phyloP scores from a whole-genome alignment of 1,284 basidiomycete species.

The Melampsora occidentalis region DNA sequence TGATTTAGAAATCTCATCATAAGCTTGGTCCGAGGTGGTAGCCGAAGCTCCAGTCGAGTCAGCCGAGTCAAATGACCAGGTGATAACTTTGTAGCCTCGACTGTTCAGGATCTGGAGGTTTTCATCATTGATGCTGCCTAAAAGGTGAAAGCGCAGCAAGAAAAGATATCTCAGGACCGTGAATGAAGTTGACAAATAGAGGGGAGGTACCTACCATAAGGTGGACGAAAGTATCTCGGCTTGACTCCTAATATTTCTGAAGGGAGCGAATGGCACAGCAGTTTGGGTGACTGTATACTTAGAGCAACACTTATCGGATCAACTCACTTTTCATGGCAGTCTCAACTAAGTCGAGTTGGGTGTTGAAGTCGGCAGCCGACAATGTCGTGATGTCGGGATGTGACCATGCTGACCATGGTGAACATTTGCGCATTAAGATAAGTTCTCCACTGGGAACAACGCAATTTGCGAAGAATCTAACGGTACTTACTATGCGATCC shows the following conservation, averaged over 20 bases:
- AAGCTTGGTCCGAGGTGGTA: background rate
- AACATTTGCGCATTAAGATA: background rate
- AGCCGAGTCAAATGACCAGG: slow-evolving; percentile 38
- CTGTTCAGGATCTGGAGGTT: slow-evolving; percentile 21
- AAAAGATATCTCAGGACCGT: background rate
- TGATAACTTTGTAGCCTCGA: slow-evolving; percentile 31
- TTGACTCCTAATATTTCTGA: slow-evolving; percentile 17
- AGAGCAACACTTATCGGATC: background rate
- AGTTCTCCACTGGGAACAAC: background rate
- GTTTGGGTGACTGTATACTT: background rate
- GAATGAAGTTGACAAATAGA: background rate
- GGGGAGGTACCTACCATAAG: slow-evolving; percentile 20
- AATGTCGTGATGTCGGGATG: slow-evolving; percentile 30
- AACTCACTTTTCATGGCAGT: slow-evolving; percentile 30
- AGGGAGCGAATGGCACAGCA: background rate
- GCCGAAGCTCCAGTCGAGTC: slow-evolving; percentile 14
- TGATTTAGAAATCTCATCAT: background rate
- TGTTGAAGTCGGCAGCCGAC: slow-evolving; percentile 14
- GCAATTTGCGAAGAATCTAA: background rate
- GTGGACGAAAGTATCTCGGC: slow-evolving; percentile 38
- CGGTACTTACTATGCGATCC: slow-evolving; percentile 17
- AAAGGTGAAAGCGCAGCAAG: background rate
- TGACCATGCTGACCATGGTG: slow-evolving; percentile 29
- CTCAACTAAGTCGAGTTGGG: slow-evolving; percentile 33
- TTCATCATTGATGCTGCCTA: background rate